Conservation (phyloP, 768 basidiomycete species). For the Lactarius pseudohatsudake region DNA sequence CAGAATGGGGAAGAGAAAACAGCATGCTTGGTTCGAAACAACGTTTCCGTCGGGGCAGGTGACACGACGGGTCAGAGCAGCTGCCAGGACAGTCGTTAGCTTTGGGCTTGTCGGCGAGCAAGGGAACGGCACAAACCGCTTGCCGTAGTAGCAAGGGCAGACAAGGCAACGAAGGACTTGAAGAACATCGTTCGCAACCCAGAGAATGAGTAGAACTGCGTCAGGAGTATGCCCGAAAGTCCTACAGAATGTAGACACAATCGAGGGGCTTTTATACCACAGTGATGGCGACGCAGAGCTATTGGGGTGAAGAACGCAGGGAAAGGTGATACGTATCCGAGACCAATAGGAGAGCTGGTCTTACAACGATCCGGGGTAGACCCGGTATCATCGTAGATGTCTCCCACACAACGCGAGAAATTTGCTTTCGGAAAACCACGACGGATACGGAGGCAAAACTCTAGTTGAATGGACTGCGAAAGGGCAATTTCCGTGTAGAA, state of each 20-base stretch:
- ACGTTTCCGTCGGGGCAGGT: not conserved
- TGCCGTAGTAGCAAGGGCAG: conserved; percentile 23
- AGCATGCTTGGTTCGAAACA: not conserved
- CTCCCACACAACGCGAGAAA: not conserved
- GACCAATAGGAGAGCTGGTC: not conserved
- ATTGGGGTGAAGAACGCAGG: not conserved
- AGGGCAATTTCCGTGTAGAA: not conserved
- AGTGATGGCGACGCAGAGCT: not conserved
- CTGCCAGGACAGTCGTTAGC: not conserved
- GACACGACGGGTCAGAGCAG: not conserved
- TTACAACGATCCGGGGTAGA: not conserved
- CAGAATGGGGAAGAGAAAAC: conserved; percentile 3
- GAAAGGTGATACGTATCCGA: not conserved
- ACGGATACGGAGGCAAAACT: not conserved
- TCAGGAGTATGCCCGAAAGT: not conserved
- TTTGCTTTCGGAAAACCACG: not conserved
- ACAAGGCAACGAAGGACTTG: conserved; percentile 30
- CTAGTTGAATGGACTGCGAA: not conserved
- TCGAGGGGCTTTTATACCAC: not conserved
- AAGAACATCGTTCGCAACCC: conserved; percentile 28
- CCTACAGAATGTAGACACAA: not conserved
- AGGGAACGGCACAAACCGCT: conserved; percentile 9
- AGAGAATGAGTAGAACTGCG: not conserved
- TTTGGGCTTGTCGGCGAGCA: not conserved
- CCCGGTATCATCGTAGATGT: not conserved